Evolutionary conservation across 2,329 filamentous ascomycete species (phyloP).

Genomic region (Chaetomium strumarium): DNA sequence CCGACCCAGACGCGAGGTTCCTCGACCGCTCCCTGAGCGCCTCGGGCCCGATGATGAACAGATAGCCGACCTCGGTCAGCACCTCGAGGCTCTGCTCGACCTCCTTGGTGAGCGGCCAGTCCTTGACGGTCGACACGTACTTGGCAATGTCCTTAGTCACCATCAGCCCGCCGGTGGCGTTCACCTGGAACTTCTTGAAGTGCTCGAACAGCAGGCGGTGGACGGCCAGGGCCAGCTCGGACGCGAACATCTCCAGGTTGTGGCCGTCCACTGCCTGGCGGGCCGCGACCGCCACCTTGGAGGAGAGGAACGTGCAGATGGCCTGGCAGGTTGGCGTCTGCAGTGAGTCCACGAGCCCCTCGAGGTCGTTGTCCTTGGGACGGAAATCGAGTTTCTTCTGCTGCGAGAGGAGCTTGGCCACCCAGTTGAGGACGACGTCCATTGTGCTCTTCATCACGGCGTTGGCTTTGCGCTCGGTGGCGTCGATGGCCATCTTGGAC

Average conservation of each 20-base stretch:
- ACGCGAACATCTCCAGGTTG: conserved; percentile 76
- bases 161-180: conserved; percentile 87
- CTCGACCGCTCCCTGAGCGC: conserved; percentile 66
- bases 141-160: conserved; percentile 94
- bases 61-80: conserved; percentile 83
- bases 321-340: conserved; percentile 81
- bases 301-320: conserved; percentile 70
- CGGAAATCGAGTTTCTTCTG: conserved; percentile 89
- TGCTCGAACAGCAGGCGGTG: conserved; percentile 80
- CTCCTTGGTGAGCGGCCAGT: conserved; percentile 70
- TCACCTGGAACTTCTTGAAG: conserved; percentile 90
- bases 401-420: conserved; percentile 61
- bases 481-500: conserved; percentile 63
- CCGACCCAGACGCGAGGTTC: conserved; percentile 41
- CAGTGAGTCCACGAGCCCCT: conserved; percentile 59
- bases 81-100: conserved; percentile 71
- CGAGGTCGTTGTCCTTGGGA: conserved; percentile 71
- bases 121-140: conserved; percentile 79
- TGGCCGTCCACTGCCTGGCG: conserved; percentile 69
- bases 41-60: conserved; percentile 89
- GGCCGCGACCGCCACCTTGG: conserved; percentile 57
- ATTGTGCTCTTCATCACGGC: conserved; percentile 51
- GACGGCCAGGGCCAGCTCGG: conserved; percentile 75
- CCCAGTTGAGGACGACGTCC: conserved; percentile 69
- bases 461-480: conserved; percentile 79